Evolutionary conservation across 768 basidiomycete species (phyloP), one percentile per base, ranked within the genome.

Genomic region (Asterophora lycoperdoides): DNA sequence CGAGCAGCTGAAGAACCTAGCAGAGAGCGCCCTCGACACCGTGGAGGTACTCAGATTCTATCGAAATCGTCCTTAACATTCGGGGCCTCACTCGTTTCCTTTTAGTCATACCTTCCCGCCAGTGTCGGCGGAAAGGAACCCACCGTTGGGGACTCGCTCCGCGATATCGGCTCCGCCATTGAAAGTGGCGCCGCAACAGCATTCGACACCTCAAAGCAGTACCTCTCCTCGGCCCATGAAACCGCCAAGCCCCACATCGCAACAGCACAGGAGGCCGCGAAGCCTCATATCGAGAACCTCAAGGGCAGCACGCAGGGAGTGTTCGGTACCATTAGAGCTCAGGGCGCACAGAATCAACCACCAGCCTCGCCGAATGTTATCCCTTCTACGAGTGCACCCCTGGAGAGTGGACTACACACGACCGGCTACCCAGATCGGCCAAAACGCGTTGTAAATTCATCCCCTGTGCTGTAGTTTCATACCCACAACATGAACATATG

Each of bases 1-100:
- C 5, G 76, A 80, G 18, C 76, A 81, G 54, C 82, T 77, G 1
- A 82, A 77, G 63, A 63, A 59, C 6, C 41, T 79, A 2, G 80
- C 77, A 0, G 64, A 63, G 11, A 67, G 54, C 32, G 75, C 74
- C 0, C 48, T 79, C 3, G 55, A 70, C 5, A 71, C 76, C 19
- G 79, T 78, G 13, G 70, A 75, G 67, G 77, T 74, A 50, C 17
- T 64, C 4, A 15, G 8, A 1, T 2, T 41, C 14, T 5, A 36
- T 45, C 10, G 10, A 3, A 15, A 4, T 18, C 8, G 14, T 19
- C 20, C 8, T 14, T 33, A 2, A 20, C 17, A 18, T 46, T 7
- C 26, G 6, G 6, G 23, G 3, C 8, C 36, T 18, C 13, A 38
- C 4, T 17, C 19, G 34, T 17, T 19, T 46, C 11, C 29, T 20